A percentile compares a stretch with the other conserved stretches of the same genome.
Evolutionary conservation across 2,329 filamentous ascomycete genomes (phyloP).

Genomic region (Stagonosporopsis chrysanthemi): DNA sequence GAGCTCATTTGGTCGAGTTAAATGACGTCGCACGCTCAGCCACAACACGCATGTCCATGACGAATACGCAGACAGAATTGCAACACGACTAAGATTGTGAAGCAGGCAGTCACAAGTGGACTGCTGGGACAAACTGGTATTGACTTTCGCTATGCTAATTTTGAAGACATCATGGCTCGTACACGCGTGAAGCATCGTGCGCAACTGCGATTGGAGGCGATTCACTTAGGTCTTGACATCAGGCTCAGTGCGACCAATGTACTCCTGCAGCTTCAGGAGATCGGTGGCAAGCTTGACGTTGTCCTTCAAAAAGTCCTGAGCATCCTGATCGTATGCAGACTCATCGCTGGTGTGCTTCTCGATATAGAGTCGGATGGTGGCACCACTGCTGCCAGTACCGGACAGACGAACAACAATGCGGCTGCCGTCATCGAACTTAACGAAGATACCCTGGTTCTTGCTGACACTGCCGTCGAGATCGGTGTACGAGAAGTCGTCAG

Average conservation of each 20-base stretch:
- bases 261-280: conserved; percentile 92
- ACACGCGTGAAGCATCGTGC: conserved; percentile 10
- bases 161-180: conserved; percentile 22
- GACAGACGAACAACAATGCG: conserved; percentile 94
- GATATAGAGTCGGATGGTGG: conserved; percentile 95
- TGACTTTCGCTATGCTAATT: conserved; percentile 20
- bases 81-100: neutral
- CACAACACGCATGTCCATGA: conserved; percentile 17
- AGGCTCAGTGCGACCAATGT: conserved; percentile 88
- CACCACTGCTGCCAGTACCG: conserved; percentile 92
- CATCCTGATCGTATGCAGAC: conserved; percentile 78
- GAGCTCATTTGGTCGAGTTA: neutral
- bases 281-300: conserved; percentile 86
- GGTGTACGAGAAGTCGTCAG: conserved; percentile 97
- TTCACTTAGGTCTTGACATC: conserved; percentile 86
- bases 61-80: neutral
- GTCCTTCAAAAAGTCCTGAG: conserved; percentile 91
- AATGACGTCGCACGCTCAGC: conserved; percentile 17
- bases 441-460: conserved; percentile 94
- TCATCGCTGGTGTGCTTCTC: conserved; percentile 91
- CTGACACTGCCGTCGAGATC: conserved; percentile 97
- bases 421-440: conserved; percentile 92
- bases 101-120: neutral
- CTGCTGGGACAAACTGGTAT: conserved; percentile 14
- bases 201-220: neutral